phyloP scores from a whole-genome alignment of 352 stramenopile genomes.

The Globisporangium spiculum region DNA sequence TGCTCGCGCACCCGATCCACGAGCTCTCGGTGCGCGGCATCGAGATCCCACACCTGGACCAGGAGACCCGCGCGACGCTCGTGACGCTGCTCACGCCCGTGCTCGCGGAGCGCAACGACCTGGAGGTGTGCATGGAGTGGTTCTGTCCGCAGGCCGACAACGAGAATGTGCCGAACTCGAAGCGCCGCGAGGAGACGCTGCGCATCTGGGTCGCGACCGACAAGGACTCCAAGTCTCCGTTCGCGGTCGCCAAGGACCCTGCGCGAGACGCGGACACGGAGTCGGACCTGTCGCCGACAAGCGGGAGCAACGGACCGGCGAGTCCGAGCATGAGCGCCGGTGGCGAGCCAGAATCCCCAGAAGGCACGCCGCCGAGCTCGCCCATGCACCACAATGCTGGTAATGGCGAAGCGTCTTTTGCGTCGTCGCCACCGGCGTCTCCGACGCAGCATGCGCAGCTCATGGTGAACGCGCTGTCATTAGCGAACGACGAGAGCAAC shows the following conservation, averaged over 20 bases:
- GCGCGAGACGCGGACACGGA: conserved; percentile 62
- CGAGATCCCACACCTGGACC: conserved; percentile 77
- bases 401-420: conserved; percentile 29
- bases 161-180: conserved; percentile 47
- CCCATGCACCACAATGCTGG: conserved; percentile 25
- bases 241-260: conserved; percentile 36
- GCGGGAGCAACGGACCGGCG: conserved; percentile 33
- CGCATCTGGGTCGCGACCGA: conserved; percentile 86
- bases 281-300: conserved; percentile 49
- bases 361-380: conserved; percentile 45
- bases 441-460: conserved; percentile 21
- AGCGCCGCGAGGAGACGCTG: conserved; percentile 72
- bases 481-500: neutral
- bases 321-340: conserved; percentile 42
- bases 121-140: conserved; percentile 89
- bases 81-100: conserved; percentile 79
- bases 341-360: conserved; percentile 18
- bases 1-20: conserved; percentile 62
- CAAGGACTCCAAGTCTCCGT: conserved; percentile 85
- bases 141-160: conserved; percentile 76
- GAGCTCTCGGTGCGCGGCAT: conserved; percentile 79
- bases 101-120: conserved; percentile 73
- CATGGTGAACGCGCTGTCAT: conserved; percentile 37
- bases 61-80: conserved; percentile 65
- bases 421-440: conserved; percentile 37